Evolutionary conservation across 306 rosid species (phyloP), one percentile per base, ranked within the genome.

Genomic region (Cajanus cajan): DNA sequence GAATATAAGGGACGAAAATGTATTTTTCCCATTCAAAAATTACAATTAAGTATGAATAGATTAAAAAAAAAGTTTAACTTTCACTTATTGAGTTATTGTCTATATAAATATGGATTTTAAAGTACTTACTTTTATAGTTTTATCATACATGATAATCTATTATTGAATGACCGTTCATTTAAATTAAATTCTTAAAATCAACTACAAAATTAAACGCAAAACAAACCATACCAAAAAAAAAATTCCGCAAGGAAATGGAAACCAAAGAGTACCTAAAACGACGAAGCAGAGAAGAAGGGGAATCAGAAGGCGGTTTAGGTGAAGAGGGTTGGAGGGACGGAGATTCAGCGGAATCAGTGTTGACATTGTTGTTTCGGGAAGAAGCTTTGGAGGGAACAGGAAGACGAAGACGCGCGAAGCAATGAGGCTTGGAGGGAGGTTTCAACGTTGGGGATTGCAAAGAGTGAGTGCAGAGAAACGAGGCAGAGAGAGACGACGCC

Each of bases 261-360:
- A n/a, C 16, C 0, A 57, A 69, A 67, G 47, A 19, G 24, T 73
- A 85, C 88, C 82, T 71, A 80, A 85, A 78, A 37, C 41, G 18
- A 21, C 37, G 79, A 78, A 74, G 68, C 39, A 62, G 70, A 31
- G 72, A 69, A 43, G 80, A 66, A 24, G 47, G 24, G 5, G 77
- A 47, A 57, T 58, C 40, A 33, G 21, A 40, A 48, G 41, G 55
- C 4, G 73, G 51, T 4, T 83, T 78, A 39, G 57, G 66, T 8
- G 84, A 67, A 21, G 51, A 36, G 5, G 61, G 43, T 57, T 64
- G 48, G 14, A 51, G 19, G 34, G 75, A 37, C 3, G 44, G 59
- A 63, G 66, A 57, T 24, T 85, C 55, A 59, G 62, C 14, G 19
- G 86, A 82, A 68, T 79, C 79, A 36, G 88, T 73, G 83, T 5